Conservation (phyloP, 1,284 basidiomycete species). For the Apiotrichum siamense region DNA sequence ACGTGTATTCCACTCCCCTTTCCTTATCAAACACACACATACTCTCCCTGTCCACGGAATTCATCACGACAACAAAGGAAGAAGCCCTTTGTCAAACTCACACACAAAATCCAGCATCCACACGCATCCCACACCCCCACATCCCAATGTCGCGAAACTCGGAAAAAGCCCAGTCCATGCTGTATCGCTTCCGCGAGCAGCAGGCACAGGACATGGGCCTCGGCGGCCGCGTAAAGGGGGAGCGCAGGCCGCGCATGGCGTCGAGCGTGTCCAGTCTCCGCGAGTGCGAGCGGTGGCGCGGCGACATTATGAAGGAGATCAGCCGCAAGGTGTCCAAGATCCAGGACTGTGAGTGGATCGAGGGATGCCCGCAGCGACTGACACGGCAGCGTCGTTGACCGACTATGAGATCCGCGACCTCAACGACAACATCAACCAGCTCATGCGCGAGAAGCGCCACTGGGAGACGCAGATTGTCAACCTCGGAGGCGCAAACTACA, state of each 20-base stretch:
- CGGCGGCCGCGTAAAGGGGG: slow-evolving; percentile 59
- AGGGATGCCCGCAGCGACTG: background rate
- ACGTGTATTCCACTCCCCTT: too few relatives aligned
- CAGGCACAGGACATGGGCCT: slow-evolving; percentile 93
- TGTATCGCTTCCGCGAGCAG: slow-evolving; percentile 95
- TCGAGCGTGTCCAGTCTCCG: slow-evolving; percentile 81
- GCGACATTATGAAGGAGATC: slow-evolving; percentile 89
- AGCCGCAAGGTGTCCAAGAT: slow-evolving; percentile 96
- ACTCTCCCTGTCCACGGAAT: too few relatives aligned
- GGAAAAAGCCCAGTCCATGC: slow-evolving; percentile 96
- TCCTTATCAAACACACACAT: background rate
- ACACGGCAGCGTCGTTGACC: slow-evolving; percentile 67
- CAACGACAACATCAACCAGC: slow-evolving; percentile 97
- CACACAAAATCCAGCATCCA: background rate
- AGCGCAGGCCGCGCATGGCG: slow-evolving; percentile 82
- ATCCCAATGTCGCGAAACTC: slow-evolving; percentile 75
- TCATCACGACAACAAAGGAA: background rate
- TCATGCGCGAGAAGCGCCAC: slow-evolving; percentile 89
- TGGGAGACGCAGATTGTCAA: slow-evolving; percentile 97
- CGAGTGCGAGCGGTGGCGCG: slow-evolving; percentile 93
- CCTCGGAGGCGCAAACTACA: slow-evolving; percentile 93
- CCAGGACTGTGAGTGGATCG: slow-evolving; percentile 69
- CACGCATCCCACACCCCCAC: background rate
- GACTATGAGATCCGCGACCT: slow-evolving; percentile 95
- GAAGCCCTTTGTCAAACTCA: background rate